Base-by-base conservation (phyloP, 2,329 filamentous ascomycete species). In the Rhynchosporium graminicola region DNA sequence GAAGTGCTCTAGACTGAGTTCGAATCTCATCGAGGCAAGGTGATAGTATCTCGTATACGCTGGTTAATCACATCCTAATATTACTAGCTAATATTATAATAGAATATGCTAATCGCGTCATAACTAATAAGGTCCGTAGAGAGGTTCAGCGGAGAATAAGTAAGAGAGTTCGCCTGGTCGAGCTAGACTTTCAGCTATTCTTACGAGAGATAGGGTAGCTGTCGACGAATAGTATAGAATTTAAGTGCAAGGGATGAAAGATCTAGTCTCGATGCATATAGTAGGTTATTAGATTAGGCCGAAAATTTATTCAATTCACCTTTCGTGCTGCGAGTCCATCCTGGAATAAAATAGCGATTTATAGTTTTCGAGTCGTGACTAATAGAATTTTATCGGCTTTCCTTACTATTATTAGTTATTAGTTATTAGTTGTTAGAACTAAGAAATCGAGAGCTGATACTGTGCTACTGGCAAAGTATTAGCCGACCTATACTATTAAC, bases 111-210 rank as follows among this genome's bases (percentile, higher is more conserved):
- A 20, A 61, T 36, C 38, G 15, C 43, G 36, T 43, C 12, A 36
- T 67, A 9, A 57, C 58, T 7, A 40, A 63, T 31, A 54, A 57
- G 38, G 58, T 46, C 29, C 51, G 61, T 10, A 56, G 6, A 43
- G n/a, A 62, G 31, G 55, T 64, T 20, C 56, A 57, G 43, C 45
- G 47, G 48, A 48, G 15, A 45, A 64, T 64, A 47, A 52, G 62
- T 38, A 59, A 61, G 29, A 8, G 56, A 45, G 59, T 67, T 26
- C 56, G 65, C 28, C 50, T 67, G 3, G 63, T 67, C 3, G 52
- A 67, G 52, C 43, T 67, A 40, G 63, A 65, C 29, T 67, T 67
- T 40, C 43, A 65, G 47, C 63, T 55, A 57, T 62, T 59, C 12
- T 40, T 52, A n/a, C 48, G 26, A 50, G 46, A 43, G 36, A 50